Evolutionary conservation across 768 basidiomycete species (phyloP).

Genomic region (Naganishia vaughanmartiniae): DNA sequence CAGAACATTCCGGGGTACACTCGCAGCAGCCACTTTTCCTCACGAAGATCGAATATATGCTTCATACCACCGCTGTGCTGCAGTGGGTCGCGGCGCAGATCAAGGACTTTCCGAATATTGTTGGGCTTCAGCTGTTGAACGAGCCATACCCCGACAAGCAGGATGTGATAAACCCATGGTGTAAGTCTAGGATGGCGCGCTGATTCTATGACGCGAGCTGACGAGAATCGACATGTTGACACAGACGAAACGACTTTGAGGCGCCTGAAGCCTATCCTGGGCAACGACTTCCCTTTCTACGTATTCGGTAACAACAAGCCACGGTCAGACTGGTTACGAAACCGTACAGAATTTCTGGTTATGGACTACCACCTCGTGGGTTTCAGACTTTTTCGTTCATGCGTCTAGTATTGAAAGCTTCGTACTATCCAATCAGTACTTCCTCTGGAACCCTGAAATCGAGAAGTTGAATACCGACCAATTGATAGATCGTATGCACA

Average conservation of each 20-base stretch:
- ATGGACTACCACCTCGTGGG: conserved; percentile 23
- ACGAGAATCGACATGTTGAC: not conserved
- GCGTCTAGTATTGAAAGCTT: not conserved
- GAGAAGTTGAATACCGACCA: conserved; percentile 7
- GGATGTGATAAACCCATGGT: conserved; percentile 2
- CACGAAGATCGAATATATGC: not conserved
- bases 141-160: conserved; percentile 37
- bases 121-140: conserved; percentile 50
- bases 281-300: conserved; percentile 28
- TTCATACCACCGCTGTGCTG: conserved; percentile 53
- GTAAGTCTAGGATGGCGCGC: not conserved
- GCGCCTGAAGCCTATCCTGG: conserved; percentile 17
- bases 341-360: conserved; percentile 7
- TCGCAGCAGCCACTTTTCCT: conserved; percentile 10
- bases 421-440: not conserved
- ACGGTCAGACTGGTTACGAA: conserved; percentile 1
- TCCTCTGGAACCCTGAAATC: not conserved
- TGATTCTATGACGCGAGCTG: not conserved
- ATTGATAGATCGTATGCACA: conserved; percentile 3
- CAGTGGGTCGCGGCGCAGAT: conserved; percentile 52
- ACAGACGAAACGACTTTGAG: conserved; percentile 9
- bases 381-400: not conserved
- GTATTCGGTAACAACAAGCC: conserved; percentile 22
- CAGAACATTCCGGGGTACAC: conserved; percentile 42
- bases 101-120: conserved; percentile 48